Evolutionary conservation across 768 basidiomycete genomes (phyloP).

Genomic region (Lactifluus subvellereus): DNA sequence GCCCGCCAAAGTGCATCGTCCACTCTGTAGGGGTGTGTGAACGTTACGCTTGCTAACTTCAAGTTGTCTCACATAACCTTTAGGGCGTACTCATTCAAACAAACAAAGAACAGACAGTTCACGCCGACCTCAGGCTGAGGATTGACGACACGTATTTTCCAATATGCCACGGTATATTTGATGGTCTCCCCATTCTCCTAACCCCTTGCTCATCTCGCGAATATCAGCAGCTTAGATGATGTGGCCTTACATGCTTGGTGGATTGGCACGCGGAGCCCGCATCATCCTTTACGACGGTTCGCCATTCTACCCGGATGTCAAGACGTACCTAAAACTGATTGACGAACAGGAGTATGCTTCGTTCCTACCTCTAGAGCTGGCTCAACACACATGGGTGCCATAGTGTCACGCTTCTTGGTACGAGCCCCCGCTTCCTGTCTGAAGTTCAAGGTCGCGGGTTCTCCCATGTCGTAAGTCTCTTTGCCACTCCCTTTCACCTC

Average conservation of each 20-base stretch:
- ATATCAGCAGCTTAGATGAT: slow-evolving; percentile 76
- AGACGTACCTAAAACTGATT: slow-evolving; percentile 50
- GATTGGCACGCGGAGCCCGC: slow-evolving; percentile 47
- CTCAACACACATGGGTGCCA: slow-evolving; percentile 8
- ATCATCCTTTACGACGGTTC: slow-evolving; percentile 63
- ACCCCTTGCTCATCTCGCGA: neutral
- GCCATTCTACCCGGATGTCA: slow-evolving; percentile 55
- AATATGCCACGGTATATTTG: slow-evolving; percentile 58
- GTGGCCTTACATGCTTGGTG: slow-evolving; percentile 64
- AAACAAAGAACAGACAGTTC: slow-evolving; percentile 52
- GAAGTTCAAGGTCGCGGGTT: slow-evolving; percentile 53
- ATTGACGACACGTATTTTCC: slow-evolving; percentile 61
- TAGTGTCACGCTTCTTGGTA: slow-evolving; percentile 38
- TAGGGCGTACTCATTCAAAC: slow-evolving; percentile 69
- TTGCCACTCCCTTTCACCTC: neutral
- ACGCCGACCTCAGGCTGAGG: slow-evolving; percentile 35
- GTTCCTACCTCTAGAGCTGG: neutral
- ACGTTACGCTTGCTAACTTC: neutral
- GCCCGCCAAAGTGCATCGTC: slow-evolving; percentile 80
- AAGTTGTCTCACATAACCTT: neutral
- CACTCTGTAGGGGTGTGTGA: slow-evolving; percentile 63
- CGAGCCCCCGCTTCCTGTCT: slow-evolving; percentile 60
- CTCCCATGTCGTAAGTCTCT: slow-evolving; percentile 35
- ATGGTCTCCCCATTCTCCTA: neutral
- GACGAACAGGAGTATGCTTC: slow-evolving; percentile 47